Percentiles rank a stretch among this genome's conserved stretches.
Conservation (phyloP, 1,284 basidiomycete species). For the Fomes fomentarius region DNA sequence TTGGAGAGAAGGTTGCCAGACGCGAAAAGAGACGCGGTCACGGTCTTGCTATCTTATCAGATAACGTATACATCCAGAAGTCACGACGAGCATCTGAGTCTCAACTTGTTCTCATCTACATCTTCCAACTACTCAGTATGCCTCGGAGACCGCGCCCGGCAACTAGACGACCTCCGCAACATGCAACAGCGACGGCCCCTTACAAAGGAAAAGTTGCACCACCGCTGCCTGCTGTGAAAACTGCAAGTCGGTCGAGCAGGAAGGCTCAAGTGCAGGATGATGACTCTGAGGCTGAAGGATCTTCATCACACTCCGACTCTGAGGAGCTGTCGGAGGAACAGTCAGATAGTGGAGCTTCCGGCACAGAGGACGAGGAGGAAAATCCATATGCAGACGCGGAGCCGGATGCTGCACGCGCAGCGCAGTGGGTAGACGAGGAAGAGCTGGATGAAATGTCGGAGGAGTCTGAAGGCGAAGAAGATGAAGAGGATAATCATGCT, state of each 20-base stretch:
- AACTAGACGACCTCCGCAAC: slow-evolving; percentile 24
- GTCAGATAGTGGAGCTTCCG: slow-evolving; percentile 6
- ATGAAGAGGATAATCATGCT: slow-evolving; percentile 18
- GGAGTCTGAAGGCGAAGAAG: slow-evolving; percentile 23
- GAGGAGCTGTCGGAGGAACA: slow-evolving; percentile 4
- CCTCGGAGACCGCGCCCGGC: slow-evolving; percentile 36
- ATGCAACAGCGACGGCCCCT: neutral
- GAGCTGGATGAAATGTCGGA: slow-evolving; percentile 32
- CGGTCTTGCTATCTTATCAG: slow-evolving; percentile 8
- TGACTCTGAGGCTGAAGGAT: slow-evolving; percentile 12
- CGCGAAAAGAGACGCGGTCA: slow-evolving; percentile 8
- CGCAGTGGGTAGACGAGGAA: slow-evolving; percentile 40
- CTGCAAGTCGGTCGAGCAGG: neutral
- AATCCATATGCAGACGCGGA: slow-evolving; percentile 30
- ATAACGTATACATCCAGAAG: neutral
- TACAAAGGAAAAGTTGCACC: neutral
- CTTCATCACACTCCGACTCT: slow-evolving; percentile 13
- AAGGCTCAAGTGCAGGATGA: neutral
- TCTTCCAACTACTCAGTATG: slow-evolving; percentile 18
- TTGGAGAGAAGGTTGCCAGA: too few relatives aligned
- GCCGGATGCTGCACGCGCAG: slow-evolving; percentile 33
- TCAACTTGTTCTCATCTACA: too few relatives aligned
- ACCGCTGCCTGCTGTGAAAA: neutral
- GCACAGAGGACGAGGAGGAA: slow-evolving; percentile 15
- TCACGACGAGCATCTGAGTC: too few relatives aligned